Base-by-base conservation (phyloP, 495 filamentous ascomycete genomes). In the Aspergillus bertholletiae region DNA sequence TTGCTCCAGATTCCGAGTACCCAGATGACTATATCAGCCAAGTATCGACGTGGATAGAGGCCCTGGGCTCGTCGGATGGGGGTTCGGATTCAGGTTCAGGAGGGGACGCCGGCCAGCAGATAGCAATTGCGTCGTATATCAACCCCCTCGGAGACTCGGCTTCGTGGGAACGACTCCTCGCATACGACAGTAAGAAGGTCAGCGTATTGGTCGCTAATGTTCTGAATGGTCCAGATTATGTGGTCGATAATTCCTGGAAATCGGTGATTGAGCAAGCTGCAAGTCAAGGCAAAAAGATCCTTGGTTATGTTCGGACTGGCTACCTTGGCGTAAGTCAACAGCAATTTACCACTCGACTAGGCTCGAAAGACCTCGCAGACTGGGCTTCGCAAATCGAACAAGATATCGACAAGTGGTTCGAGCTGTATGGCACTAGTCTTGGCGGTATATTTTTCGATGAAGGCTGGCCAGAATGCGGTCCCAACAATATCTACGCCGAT, bases 361-460 rank as follows among this genome's bases (percentile, higher is more conserved):
- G 62, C 44, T 61, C 56, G 6, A 15, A 21, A 0, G 24, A 56
- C 26, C 21, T 60, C 1, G 55, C 59, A 0, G 59, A 62, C 28
- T 65, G 56, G 62, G 30, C 47, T 0, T 23, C 59, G 8, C 56
- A 65, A 34, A 62, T 65, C 18, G 45, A 65, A n/a, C 15, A 54
- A 35, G 62, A 65, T 37, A 28, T 65, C 18, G 59, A 65, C 37
- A 56, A 45, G 56, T 62, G 62, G 59, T 65, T 56, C 46, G 30
- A 2, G 18, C 49, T 64, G 0, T 64, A 61, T 30, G 49, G 49
- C 17, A 17, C 15, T 23, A 56, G 27, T 15, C 47, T 64, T 45
- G 61, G 61, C 12, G 58, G 58, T 6, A 61, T 64, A 46, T 64
- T 60, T 34, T 64, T 64, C 27, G 55, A 64, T 17, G 61, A 64